Conservation (phyloP, 2,329 filamentous ascomycete genomes). For the Calonectria hongkongensis region DNA sequence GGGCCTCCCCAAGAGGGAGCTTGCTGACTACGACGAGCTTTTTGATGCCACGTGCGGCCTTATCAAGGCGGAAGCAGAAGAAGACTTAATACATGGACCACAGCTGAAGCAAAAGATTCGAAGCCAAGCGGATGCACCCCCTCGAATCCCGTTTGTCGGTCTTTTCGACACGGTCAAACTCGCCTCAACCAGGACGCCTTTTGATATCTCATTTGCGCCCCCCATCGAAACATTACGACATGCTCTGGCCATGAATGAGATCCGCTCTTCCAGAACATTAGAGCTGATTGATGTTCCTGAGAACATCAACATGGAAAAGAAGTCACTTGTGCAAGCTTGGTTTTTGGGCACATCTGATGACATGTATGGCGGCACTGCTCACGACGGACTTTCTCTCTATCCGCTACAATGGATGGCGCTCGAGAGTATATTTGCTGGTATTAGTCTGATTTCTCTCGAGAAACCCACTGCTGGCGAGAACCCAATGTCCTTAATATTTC, state of each 20-base stretch:
- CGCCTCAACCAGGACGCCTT: conserved; percentile 32
- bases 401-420: conserved; percentile 52
- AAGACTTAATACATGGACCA: conserved; percentile 46
- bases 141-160: conserved; percentile 51
- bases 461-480: conserved; percentile 35
- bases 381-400: conserved; percentile 51
- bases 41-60: conserved; percentile 44
- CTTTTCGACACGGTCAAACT: conserved; percentile 48
- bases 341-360: conserved; percentile 52
- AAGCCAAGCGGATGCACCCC: conserved; percentile 33
- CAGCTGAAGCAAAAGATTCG: conserved; percentile 39
- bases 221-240: conserved; percentile 48
- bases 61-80: conserved; percentile 49
- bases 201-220: conserved; percentile 46
- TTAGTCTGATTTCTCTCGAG: conserved; percentile 26
- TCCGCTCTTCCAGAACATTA: conserved; percentile 32
- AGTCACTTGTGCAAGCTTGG: conserved; percentile 51
- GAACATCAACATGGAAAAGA: conserved; percentile 34
- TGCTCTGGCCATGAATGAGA: conserved; percentile 52
- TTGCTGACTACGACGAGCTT: conserved; percentile 45
- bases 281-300: conserved; percentile 35
- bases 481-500: conserved; percentile 47
- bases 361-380: conserved; percentile 45
- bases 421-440: conserved; percentile 47
- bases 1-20: conserved; percentile 38